These are phyloP conservation scores for Xerocomellus dryophilus DNA, from an alignment of 768 basidiomycete genomes.

Conservation along the genomic window DNA sequence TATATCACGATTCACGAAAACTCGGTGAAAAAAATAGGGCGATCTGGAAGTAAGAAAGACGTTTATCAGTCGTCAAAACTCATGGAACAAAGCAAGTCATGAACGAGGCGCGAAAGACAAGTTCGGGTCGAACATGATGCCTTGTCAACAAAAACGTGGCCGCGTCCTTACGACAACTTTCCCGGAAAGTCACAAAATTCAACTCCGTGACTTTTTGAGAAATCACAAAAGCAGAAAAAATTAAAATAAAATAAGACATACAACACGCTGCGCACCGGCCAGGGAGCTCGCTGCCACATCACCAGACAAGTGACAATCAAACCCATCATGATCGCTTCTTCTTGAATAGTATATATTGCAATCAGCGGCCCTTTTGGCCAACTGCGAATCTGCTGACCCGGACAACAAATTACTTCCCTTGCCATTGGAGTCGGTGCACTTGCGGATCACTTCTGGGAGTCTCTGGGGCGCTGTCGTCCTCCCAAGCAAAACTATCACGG, in stretches of 20 bases:
- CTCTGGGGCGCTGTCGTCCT: too few relatives aligned
- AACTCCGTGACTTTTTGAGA: neutral
- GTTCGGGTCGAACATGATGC: constrained; percentile 24
- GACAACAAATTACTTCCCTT: neutral
- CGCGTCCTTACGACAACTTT: constrained; percentile 26
- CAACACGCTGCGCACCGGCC: neutral
- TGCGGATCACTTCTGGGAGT: constrained; percentile 11
- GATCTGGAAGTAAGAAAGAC: constrained; percentile 14
- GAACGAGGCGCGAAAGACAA: constrained; percentile 23
- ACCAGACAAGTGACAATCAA: neutral
- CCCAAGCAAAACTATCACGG: too few relatives aligned
- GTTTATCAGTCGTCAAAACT: constrained; percentile 28
- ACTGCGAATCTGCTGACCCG: neutral
- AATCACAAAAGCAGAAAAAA: neutral
- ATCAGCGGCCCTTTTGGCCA: constrained; percentile 4
- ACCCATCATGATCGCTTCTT: too few relatives aligned
- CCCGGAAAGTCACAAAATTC: neutral
- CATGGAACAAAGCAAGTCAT: constrained; percentile 31
- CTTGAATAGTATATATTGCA: neutral
- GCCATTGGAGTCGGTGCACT: neutral
- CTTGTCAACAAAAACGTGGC: constrained; percentile 28
- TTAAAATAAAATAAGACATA: neutral
- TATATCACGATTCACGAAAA: constrained; percentile 8
- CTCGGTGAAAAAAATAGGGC: constrained; percentile 6
- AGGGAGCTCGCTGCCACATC: neutral